A percentile compares a stretch with the other conserved stretches of the same genome.
Conservation (phyloP, 768 basidiomycete species). For the Mycena amicta region DNA sequence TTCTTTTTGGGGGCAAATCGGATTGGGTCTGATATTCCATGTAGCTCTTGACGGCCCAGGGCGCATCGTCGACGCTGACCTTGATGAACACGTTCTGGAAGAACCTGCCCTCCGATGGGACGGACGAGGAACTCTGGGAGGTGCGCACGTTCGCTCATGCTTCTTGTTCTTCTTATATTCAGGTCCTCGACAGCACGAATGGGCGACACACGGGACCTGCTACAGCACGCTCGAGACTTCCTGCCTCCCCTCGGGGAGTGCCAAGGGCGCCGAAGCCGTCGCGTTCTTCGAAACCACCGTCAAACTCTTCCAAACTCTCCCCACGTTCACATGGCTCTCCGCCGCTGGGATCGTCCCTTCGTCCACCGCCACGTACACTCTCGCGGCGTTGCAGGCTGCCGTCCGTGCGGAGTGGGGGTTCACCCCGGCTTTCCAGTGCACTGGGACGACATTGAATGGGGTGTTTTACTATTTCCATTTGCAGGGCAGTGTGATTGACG, state of each 20-base stretch:
- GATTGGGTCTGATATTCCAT: constrained; percentile 30
- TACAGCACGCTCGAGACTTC: constrained; percentile 57
- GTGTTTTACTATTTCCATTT: constrained; percentile 62
- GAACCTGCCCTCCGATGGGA: constrained; percentile 36
- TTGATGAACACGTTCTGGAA: constrained; percentile 53
- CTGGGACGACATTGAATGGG: constrained; percentile 36
- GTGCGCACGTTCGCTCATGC: constrained; percentile 4
- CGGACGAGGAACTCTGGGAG: constrained; percentile 70
- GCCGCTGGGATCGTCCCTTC: constrained; percentile 57
- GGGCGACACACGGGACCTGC: constrained; percentile 68
- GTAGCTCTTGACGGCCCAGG: constrained; percentile 56
- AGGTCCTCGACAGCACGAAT: constrained; percentile 53
- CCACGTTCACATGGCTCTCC: constrained; percentile 58
- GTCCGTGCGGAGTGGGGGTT: constrained; percentile 47
- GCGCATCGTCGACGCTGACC: constrained; percentile 56
- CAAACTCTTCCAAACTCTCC: constrained; percentile 40
- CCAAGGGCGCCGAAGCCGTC: constrained; percentile 57
- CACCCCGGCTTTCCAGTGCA: constrained; percentile 49
- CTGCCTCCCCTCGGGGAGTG: constrained; percentile 61
- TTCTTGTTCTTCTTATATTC: background rate
- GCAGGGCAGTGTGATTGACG: constrained; percentile 56
- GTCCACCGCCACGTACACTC: constrained; percentile 41
- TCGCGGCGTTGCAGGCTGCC: constrained; percentile 42
- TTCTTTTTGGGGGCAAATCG: no score
- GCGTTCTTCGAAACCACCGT: background rate